Evolutionary conservation across 164 flowering plant genomes (phyloP).

Genomic region (Nymphaea colorata): DNA sequence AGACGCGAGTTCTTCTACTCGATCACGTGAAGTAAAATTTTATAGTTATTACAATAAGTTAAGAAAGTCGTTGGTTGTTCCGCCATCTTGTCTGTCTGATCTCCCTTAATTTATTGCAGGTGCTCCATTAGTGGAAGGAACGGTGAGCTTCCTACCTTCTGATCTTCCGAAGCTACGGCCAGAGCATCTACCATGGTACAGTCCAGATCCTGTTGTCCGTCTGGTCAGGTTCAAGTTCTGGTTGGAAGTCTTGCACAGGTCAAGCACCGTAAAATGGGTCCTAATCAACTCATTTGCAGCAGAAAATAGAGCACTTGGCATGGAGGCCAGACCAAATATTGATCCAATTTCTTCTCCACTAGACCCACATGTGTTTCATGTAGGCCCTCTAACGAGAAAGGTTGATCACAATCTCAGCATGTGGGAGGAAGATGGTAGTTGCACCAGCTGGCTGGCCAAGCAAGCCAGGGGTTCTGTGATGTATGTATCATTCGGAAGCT

Average conservation of each 20-base stretch:
- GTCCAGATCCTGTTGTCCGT: constrained; percentile 34
- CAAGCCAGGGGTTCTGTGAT: constrained; percentile 38
- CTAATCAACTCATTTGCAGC: constrained; percentile 46
- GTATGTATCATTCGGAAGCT: constrained; percentile 76
- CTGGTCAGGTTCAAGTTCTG: constrained; percentile 57
- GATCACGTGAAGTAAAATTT: too few relatives aligned
- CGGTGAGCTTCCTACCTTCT: constrained; percentile 14
- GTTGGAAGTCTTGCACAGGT: constrained; percentile 36
- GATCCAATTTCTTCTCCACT: not conserved
- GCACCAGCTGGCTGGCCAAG: constrained; percentile 52
- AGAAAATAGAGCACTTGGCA: constrained; percentile 8
- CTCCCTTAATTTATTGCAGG: constrained; percentile 24
- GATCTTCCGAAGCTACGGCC: constrained; percentile 25
- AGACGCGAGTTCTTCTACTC: too few relatives aligned
- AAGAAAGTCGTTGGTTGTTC: not conserved
- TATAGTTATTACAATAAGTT: not conserved
- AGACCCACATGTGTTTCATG: constrained; percentile 13
- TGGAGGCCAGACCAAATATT: not conserved
- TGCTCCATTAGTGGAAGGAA: constrained; percentile 22
- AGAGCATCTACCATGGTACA: constrained; percentile 67
- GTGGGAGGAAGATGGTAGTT: constrained; percentile 62
- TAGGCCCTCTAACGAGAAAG: constrained; percentile 36
- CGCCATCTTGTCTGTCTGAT: not conserved
- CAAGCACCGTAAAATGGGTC: constrained; percentile 32
- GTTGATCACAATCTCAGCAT: constrained; percentile 24